phyloP scores from a whole-genome alignment of 495 filamentous ascomycete genomes.

The Wilcoxina mikolae region DNA sequence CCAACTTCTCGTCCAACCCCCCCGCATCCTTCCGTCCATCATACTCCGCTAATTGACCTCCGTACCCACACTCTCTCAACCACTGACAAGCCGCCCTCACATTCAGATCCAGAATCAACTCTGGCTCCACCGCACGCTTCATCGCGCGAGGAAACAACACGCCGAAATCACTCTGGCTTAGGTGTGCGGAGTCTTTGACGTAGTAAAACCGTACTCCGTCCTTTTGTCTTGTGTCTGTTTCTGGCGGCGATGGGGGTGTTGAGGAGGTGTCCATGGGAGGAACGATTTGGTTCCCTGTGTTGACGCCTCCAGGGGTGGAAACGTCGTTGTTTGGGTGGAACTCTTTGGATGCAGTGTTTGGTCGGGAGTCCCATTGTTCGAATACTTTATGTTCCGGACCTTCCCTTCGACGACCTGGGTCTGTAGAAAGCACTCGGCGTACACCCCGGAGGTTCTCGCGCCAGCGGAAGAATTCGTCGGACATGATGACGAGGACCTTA shows the following conservation, averaged over 20 bases:
- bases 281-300: conserved; percentile 13
- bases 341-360: background rate
- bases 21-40: background rate
- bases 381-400: conserved; percentile 14
- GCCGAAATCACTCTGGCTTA: conserved; percentile 66
- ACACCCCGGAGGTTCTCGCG: conserved; percentile 44
- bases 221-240: background rate
- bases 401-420: conserved; percentile 30
- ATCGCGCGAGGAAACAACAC: conserved; percentile 56
- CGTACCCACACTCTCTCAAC: conserved; percentile 20
- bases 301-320: conserved; percentile 5
- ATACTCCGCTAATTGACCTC: background rate
- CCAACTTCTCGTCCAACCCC: background rate
- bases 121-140: conserved; percentile 44
- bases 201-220: conserved; percentile 46
- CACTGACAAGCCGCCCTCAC: conserved; percentile 23
- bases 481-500: conserved; percentile 46
- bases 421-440: conserved; percentile 40
- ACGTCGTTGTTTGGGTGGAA: conserved; percentile 10
- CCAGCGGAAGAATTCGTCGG: conserved; percentile 60
- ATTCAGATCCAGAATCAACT: conserved; percentile 48
- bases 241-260: background rate
- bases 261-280: conserved; percentile 4
- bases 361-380: conserved; percentile 13
- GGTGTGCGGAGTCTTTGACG: conserved; percentile 46